Base-by-base conservation (phyloP, 148 eudicot species). In the Rhododendron williamsianum region DNA sequence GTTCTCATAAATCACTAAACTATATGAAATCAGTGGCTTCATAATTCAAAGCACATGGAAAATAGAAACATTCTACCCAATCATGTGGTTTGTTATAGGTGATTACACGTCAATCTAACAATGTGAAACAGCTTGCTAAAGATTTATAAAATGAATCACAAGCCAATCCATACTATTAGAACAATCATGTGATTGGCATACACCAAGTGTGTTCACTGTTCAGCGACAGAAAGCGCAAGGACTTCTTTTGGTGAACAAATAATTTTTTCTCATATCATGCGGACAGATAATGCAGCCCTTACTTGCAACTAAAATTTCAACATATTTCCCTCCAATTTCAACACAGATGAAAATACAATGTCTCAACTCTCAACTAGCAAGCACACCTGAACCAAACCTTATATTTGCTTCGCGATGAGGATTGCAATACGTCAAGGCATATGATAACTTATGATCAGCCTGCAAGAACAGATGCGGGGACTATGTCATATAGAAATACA, bases 371-470 rank as follows among this genome's bases (percentile, higher is more conserved):
- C 65, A 85, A 4, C 9, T 4, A 85, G 80, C 83, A 88, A 63
- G 85, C 56, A 84, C 69, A 73, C 74, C 43, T 81, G 80, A 74
- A 65, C 86, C 60, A 49, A 36, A 95, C 98, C 98, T 97, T 92
- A 94, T 93, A 90, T 97, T 97, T 86, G 94, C 92, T 85, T 92
- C 94, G 74, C 92, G 94, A 63, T 65, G 90, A 84, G 92, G 90
- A 90, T 91, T 89, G 88, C 98, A 97, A 88, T 94, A 92, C 80
- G 90, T 91, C 87, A 97, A 86, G 49, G 99, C 98, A 91, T 97
- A 97, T 43, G 99, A 93, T 84, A 97, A 87, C 85, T 97, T 97
- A 69, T 93, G 91, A 90, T 97, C 99, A 89, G 99, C 97, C 97
- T 94, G 92, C 88, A 90, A 46, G 80, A 80, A 41, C 10, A 77